phyloP scores from a whole-genome alignment of 768 basidiomycete genomes.

The Agaricus sinodeliciosus region DNA sequence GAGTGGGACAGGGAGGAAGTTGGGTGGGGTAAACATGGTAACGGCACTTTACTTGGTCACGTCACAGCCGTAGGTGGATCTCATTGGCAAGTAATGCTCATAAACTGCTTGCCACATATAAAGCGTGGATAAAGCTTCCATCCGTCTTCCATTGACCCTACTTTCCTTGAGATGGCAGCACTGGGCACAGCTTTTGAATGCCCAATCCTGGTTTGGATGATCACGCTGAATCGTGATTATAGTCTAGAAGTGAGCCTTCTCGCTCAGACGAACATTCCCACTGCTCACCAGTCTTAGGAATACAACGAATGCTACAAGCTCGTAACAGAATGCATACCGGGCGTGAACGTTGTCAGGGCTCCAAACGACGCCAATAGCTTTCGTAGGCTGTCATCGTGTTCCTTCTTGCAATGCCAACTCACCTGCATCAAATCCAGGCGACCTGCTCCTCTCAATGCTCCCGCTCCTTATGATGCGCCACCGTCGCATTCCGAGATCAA shows the following conservation, averaged over 20 bases:
- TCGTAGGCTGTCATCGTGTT: slow-evolving; percentile 39
- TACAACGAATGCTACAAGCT: slow-evolving; percentile 62
- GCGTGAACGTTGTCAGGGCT: slow-evolving; percentile 37
- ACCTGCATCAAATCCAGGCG: slow-evolving; percentile 33
- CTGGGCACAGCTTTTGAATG: slow-evolving; percentile 28
- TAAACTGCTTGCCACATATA: background rate
- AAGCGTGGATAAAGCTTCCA: no score
- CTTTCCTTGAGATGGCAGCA: background rate
- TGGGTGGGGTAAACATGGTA: no score
- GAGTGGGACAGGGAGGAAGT: no score
- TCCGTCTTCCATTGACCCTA: no score
- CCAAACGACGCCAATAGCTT: slow-evolving; percentile 61
- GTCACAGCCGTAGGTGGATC: no score
- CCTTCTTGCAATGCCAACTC: background rate
- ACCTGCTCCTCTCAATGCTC: slow-evolving; percentile 66
- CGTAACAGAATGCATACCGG: slow-evolving; percentile 53
- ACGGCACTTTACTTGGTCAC: no score
- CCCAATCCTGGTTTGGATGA: slow-evolving; percentile 76
- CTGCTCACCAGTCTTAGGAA: slow-evolving; percentile 39
- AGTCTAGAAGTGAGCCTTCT: slow-evolving; percentile 45
- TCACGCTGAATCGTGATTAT: slow-evolving; percentile 70
- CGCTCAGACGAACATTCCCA: slow-evolving; percentile 3
- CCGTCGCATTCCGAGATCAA: slow-evolving; percentile 66
- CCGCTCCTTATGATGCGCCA: slow-evolving; percentile 85
- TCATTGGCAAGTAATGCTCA: background rate